Evolutionary conservation across 169 alveolate genomes (phyloP), one percentile per base, ranked within the genome.

Genomic region (Theileria parva): DNA sequence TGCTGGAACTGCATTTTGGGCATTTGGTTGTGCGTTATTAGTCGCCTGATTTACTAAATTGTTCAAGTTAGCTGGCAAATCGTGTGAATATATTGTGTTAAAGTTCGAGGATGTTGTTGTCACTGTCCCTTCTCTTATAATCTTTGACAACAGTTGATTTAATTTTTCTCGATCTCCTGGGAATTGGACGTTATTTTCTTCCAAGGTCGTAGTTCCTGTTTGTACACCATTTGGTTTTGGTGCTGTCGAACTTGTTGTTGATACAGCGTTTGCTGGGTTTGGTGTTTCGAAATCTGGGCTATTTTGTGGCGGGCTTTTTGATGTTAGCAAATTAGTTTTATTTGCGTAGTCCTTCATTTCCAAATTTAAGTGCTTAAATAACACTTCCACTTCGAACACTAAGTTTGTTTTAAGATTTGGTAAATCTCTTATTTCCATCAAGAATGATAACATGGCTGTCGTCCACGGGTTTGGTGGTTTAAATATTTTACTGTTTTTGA

Each of bases 391-490:
- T 87, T 95, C 98, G 69, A 95, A 95, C 77, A 94, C 92, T 39
- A 94, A 80, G 55, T 93, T 91, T 15, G 98, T 90, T 74, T 93
- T 94, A 64, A 91, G 89, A 63, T 86, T 86, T 55, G 91, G 93
- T 17, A 93, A 79, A 61, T 81, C 86, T 74, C 94, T 97, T 39
- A 95, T 83, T 86, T 95, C 98, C 59, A 95, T 95, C 61, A 95
- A 86, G 51, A 93, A 81, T 69, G 84, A 80, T 39, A 95, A 81
- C 63, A 93, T 70, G 27, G 96, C 96, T 39, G 93, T 81, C 21
- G 98, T 94, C 98, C 98, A 95, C 17, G 98, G 98, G 78, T 95
- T 95, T n/a, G 98, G 98, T 11, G 97, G 96, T 51, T 84, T 87
- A 86, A 93, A 95, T 28, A 85, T 89, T 88, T 93, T 92, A 7